Evolutionary conservation across 306 rosid genomes (phyloP), one percentile per base, ranked within the genome.

Genomic region (Lablab purpureus): DNA sequence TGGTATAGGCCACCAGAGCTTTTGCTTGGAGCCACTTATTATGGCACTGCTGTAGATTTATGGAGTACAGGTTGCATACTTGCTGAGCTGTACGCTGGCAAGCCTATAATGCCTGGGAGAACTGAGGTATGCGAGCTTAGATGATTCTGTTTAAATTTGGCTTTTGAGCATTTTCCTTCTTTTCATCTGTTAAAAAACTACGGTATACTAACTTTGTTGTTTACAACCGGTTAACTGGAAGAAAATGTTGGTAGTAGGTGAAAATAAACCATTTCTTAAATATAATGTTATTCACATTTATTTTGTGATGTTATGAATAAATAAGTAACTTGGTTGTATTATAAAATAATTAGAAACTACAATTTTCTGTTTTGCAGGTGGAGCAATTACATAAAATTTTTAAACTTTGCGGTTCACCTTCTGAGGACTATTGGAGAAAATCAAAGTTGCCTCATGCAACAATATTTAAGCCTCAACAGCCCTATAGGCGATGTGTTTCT

Each of bases 31-130:
- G 98, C 98, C 83, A 93, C 94, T 59, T 90, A 87, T 84, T 93
- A 93, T 76, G 94, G 91, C 80, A 89, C 84, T 21, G 89, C 98
- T 25, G 97, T 93, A 50, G 98, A 93, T 86, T 81, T 93, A 78
- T 93, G 98, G 98, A 93, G 98, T 74, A 84, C 98, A 49, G 98
- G 98, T 80, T 93, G 98, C 83, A 93, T 93, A 86, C 93, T 93
- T 14, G 97, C 98, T 82, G 98, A 93, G 81, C 84, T 93, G 72
- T 93, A 93, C 86, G 90, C 93, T 17, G 98, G 98, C 69, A 93
- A 91, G 88, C 98, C 98, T 62, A 91, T 93, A 60, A 93, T 93
- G 98, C 98, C 98, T 4, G 98, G 98, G 78, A 90, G 98, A 90
- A 93, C 98, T 5, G 98, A 93, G 97, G 98, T 91, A 85, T 75